Conservation (phyloP, 345 rosid species). For the Clarkia xantiana region DNA sequence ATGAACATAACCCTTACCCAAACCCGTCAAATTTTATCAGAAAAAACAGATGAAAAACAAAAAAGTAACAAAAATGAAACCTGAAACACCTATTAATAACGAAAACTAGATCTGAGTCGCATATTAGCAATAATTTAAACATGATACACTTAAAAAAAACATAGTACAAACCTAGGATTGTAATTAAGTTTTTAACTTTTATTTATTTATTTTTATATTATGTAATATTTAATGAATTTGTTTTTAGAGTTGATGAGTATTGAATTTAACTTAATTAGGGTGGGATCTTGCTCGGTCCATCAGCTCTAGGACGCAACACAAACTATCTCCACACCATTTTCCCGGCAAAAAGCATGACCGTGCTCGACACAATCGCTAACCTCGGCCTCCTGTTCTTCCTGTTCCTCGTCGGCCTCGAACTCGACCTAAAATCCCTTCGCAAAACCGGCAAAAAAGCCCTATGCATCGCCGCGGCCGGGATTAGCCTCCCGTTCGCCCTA, state of each 20-base stretch:
- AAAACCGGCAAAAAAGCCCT: conserved; percentile 46
- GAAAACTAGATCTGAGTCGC: no score
- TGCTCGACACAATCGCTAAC: conserved; percentile 64
- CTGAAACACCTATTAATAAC: no score
- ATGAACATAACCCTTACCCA: no score
- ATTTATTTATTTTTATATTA: no score
- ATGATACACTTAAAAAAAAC: no score
- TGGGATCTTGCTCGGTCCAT: conserved; percentile 69
- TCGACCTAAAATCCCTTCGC: conserved; percentile 39
- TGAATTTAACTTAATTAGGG: conserved; percentile 21
- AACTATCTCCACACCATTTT: conserved; percentile 30
- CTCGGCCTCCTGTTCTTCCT: conserved; percentile 71
- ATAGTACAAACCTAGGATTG: no score
- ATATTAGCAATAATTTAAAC: no score
- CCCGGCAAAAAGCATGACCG: conserved; percentile 41
- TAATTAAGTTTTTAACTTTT: no score
- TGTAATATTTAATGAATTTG: not conserved
- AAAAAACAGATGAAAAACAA: no score
- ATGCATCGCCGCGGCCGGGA: conserved; percentile 54
- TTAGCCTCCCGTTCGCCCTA: conserved; percentile 38
- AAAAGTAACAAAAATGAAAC: no score
- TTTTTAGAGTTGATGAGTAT: not conserved
- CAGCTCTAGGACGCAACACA: conserved; percentile 50
- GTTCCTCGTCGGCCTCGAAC: conserved; percentile 59
- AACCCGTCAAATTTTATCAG: no score